Conservation (phyloP, 2,329 filamentous ascomycete species). For the Botrytis byssoidea region DNA sequence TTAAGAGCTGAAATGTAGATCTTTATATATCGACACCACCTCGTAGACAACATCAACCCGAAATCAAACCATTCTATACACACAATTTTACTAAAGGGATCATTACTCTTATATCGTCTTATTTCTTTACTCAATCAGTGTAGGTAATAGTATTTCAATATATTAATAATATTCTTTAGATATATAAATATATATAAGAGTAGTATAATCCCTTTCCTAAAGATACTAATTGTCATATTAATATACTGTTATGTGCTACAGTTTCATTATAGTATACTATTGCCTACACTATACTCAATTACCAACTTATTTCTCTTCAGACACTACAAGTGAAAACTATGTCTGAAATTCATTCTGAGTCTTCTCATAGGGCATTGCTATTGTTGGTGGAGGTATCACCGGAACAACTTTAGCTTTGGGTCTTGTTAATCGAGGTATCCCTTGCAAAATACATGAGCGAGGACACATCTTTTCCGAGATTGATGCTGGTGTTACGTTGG, state of each 20-base stretch:
- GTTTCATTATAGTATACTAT: too few species aligned
- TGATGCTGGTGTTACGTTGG: constrained; percentile 27
- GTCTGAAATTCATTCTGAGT: neutral
- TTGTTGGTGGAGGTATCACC: constrained; percentile 23
- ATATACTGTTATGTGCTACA: too few species aligned
- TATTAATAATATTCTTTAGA: too few species aligned
- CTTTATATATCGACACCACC: neutral
- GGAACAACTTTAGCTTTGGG: constrained; percentile 25
- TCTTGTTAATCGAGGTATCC: constrained; percentile 22
- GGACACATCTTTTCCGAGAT: constrained; percentile 25
- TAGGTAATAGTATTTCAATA: too few species aligned
- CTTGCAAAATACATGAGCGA: constrained; percentile 28
- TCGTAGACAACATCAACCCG: neutral
- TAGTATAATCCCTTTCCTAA: too few species aligned
- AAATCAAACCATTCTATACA: neutral
- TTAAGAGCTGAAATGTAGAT: neutral
- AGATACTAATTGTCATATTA: too few species aligned
- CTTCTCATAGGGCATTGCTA: neutral
- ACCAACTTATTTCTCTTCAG: neutral
- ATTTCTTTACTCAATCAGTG: neutral
- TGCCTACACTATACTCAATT: neutral
- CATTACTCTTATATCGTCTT: neutral
- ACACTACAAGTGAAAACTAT: neutral
- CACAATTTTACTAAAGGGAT: neutral
- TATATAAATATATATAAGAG: too few species aligned